A percentile compares a stretch with the other conserved stretches of the same genome.
Conservation (phyloP, 345 rosid species). For the Populus tremula region DNA sequence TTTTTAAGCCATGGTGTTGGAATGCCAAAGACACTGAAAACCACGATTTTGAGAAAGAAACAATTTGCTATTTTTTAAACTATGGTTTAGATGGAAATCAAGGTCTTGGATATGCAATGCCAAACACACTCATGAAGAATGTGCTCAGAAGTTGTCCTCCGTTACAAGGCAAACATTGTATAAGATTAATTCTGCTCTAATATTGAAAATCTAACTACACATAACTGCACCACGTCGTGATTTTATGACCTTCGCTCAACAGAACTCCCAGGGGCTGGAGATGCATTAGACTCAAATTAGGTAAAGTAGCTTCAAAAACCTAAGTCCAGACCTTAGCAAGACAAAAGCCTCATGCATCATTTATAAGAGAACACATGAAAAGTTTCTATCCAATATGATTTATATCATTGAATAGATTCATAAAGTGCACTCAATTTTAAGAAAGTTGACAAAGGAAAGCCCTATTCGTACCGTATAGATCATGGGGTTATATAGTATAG, state of each 20-base stretch:
- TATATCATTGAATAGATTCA: background rate
- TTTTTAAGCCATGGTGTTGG: background rate
- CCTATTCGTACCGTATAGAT: background rate
- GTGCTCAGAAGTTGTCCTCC: background rate
- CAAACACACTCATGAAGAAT: background rate
- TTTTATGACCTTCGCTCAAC: background rate
- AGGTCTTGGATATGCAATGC: background rate
- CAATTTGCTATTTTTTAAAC: background rate
- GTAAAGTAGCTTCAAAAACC: background rate
- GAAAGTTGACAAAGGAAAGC: background rate
- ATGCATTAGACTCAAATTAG: background rate
- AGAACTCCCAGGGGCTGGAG: background rate
- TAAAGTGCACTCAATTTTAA: background rate
- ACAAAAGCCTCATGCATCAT: background rate
- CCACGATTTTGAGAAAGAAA: background rate
- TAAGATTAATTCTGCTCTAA: background rate
- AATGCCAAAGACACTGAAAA: background rate
- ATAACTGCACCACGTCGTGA: background rate
- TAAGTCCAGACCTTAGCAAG: background rate
- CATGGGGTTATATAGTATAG: background rate
- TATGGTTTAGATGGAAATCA: background rate
- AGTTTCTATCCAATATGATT: background rate
- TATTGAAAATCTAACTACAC: background rate
- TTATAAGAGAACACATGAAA: background rate
- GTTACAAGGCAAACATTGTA: background rate